These are phyloP conservation scores for Pleurotus eryngii DNA, from an alignment of 768 basidiomycete species.

Conservation along the genomic window DNA sequence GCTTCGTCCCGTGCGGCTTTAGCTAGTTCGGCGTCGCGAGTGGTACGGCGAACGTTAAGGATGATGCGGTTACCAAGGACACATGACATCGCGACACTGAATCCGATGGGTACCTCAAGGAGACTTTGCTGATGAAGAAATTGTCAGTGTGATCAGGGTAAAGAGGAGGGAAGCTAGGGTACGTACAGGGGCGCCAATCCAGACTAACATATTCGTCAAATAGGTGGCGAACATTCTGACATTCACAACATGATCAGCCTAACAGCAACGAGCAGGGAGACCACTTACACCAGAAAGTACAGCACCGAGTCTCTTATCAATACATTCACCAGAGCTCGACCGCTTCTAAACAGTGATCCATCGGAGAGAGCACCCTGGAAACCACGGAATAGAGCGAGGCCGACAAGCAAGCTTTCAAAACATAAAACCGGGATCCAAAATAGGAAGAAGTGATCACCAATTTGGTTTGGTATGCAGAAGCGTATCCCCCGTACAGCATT, in stretches of 20 bases:
- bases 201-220: constrained; percentile 44
- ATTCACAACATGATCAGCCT: background rate
- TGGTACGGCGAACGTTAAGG: constrained; percentile 48
- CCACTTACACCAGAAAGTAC: constrained; percentile 55
- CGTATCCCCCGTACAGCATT: constrained; percentile 17
- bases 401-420: constrained; percentile 52
- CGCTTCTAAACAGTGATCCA: constrained; percentile 36
- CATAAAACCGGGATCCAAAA: constrained; percentile 62
- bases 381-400: constrained; percentile 47
- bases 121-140: constrained; percentile 30
- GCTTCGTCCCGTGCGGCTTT: background rate
- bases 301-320: constrained; percentile 55
- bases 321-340: constrained; percentile 41
- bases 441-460: constrained; percentile 43
- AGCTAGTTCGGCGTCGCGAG: constrained; percentile 20
- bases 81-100: constrained; percentile 56
- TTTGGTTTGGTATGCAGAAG: constrained; percentile 39
- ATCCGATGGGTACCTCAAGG: constrained; percentile 54
- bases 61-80: constrained; percentile 55
- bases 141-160: background rate
- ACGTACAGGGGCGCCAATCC: constrained; percentile 32
- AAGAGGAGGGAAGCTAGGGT: background rate
- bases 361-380: constrained; percentile 38
- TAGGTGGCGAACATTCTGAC: constrained; percentile 55
- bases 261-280: background rate